These are phyloP conservation scores for Choiromyces venosus DNA, from an alignment of 495 filamentous ascomycete genomes.

Conservation along the genomic window DNA sequence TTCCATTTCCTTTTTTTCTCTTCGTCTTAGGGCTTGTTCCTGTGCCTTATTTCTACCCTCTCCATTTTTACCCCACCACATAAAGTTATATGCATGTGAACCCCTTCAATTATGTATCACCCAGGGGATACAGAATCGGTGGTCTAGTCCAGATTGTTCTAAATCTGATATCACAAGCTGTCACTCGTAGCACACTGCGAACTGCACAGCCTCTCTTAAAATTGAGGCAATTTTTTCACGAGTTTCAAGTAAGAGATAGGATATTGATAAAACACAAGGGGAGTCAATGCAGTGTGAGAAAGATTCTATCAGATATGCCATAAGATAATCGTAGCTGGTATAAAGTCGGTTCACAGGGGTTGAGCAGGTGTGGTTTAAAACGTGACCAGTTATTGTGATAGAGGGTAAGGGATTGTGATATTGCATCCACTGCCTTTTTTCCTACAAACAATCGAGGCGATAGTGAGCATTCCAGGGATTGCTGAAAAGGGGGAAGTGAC, in stretches of 20 bases:
- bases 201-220: not conserved
- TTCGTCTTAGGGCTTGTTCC: not conserved
- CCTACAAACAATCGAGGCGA: not conserved
- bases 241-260: not conserved
- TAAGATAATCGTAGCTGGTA: not conserved
- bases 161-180: not conserved
- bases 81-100: not conserved
- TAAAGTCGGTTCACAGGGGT: not conserved
- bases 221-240: not conserved
- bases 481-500: not conserved
- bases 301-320: not conserved
- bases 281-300: not conserved
- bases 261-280: not conserved
- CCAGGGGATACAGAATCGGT: not conserved
- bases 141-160: not conserved
- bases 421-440: not conserved
- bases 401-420: not conserved
- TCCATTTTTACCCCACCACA: not conserved
- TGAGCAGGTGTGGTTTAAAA: not conserved
- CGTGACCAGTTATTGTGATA: not conserved
- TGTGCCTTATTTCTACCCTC: not conserved
- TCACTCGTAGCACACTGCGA: not conserved
- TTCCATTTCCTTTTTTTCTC: not conserved
- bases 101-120: not conserved
- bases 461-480: not conserved